Conservation (phyloP, 768 basidiomycete genomes). For the Candolleomyces aberdarensis region DNA sequence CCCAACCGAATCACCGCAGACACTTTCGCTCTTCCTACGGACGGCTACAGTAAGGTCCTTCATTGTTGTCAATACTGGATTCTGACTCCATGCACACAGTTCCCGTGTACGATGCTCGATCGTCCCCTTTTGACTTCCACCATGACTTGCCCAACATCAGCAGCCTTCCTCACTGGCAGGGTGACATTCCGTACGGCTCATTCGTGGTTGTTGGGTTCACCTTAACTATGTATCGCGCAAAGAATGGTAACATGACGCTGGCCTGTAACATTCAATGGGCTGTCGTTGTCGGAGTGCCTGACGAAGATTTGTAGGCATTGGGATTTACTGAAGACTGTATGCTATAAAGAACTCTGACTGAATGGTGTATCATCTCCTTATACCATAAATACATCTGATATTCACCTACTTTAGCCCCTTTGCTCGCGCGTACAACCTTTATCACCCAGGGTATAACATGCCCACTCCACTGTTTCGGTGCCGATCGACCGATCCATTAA, state of each 20-base stretch:
- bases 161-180: not conserved
- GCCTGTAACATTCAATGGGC: slow-evolving; percentile 3
- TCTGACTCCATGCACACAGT: not conserved
- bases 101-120: slow-evolving; percentile 3
- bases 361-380: too few species aligned
- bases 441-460: too few species aligned
- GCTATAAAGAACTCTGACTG: not conserved
- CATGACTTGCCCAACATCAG: not conserved
- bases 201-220: not conserved
- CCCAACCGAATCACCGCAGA: not conserved
- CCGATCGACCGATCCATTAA: too few species aligned
- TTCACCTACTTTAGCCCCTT: too few species aligned
- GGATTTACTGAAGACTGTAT: not conserved
- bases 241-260: not conserved
- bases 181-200: not conserved
- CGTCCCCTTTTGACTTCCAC: not conserved
- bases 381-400: too few species aligned
- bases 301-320: not conserved
- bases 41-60: not conserved
- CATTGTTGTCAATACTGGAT: not conserved
- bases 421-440: too few species aligned
- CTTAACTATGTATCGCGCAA: not conserved
- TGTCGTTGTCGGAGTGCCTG: not conserved
- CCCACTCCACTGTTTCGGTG: too few species aligned
- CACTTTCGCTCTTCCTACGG: not conserved